Percentiles rank a stretch among this genome's conserved stretches.
Evolutionary conservation across 352 stramenopile genomes (phyloP).

Genomic region (Phytopythium helicoides): DNA sequence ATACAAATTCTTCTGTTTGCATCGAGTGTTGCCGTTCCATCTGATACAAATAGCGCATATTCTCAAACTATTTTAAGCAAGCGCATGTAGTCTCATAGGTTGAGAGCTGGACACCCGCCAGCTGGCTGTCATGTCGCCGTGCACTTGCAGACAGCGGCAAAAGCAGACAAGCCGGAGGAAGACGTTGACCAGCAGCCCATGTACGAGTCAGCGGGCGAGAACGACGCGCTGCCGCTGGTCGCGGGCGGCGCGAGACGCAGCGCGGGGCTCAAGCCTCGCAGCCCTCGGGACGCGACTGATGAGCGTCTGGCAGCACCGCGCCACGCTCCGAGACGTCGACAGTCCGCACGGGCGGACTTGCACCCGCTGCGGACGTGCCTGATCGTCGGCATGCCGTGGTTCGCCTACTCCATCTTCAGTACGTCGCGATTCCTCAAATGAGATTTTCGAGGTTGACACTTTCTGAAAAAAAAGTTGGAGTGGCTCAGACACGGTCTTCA

Average conservation of each 20-base stretch:
- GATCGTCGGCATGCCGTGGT: conserved; percentile 72
- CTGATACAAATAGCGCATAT: too few relatives aligned
- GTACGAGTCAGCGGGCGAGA: too few relatives aligned
- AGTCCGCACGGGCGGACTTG: conserved; percentile 6
- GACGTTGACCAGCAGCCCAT: too few relatives aligned
- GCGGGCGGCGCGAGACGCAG: too few relatives aligned
- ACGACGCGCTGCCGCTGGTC: too few relatives aligned
- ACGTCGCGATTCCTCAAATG: conserved; percentile 10
- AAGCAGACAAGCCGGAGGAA: conserved; percentile 1
- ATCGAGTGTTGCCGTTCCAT: too few relatives aligned
- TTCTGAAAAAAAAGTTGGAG: not conserved
- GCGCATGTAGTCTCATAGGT: not conserved
- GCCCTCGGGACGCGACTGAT: too few relatives aligned
- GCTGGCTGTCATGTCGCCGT: not conserved
- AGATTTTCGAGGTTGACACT: not conserved
- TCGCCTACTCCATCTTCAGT: conserved; percentile 70
- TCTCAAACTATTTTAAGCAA: too few relatives aligned
- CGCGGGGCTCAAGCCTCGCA: too few relatives aligned
- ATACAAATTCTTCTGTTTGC: too few relatives aligned
- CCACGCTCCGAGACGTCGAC: too few relatives aligned
- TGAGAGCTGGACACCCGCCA: not conserved
- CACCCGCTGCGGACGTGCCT: conserved; percentile 53
- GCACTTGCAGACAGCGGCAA: not conserved
- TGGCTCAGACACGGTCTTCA: conserved; percentile 73
- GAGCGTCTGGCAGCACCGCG: too few relatives aligned